phyloP scores from a whole-genome alignment of 169 alveolate species.

The Besnoitia besnoiti region DNA sequence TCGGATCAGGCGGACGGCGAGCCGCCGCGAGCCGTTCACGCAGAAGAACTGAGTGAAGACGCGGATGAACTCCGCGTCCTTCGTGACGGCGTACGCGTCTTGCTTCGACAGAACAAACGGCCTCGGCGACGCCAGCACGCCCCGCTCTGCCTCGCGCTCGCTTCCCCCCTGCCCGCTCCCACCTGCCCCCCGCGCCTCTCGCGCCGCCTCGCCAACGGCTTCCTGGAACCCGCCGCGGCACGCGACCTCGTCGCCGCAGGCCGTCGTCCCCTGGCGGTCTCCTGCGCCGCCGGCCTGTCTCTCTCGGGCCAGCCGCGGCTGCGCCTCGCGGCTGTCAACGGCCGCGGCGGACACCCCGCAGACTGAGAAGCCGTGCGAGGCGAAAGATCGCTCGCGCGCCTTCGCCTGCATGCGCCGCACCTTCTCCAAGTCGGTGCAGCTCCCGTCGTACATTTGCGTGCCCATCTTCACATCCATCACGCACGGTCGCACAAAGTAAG shows the following conservation, averaged over 20 bases:
- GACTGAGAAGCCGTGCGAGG: constrained; percentile 41
- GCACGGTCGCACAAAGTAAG: constrained; percentile 1
- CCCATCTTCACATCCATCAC: constrained; percentile 52
- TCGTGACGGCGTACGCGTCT: constrained; percentile 7
- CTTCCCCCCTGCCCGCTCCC: no score
- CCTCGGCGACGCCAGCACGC: background rate
- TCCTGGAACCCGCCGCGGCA: no score
- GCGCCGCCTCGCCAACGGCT: background rate
- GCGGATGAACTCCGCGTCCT: constrained; percentile 3
- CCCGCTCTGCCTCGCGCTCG: background rate
- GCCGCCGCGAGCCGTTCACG: background rate
- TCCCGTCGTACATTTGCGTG: constrained; percentile 16
- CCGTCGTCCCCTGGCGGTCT: no score
- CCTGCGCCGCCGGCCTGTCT: no score
- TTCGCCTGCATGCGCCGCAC: constrained; percentile 45
- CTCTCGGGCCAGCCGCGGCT: no score
- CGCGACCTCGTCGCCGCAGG: no score
- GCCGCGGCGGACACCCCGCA: constrained; percentile 41
- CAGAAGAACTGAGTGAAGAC: background rate
- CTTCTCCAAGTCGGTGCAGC: background rate
- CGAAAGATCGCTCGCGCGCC: constrained; percentile 26
- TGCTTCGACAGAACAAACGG: background rate
- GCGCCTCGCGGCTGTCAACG: background rate
- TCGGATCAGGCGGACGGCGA: background rate
- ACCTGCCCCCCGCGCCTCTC: no score